Base-by-base conservation (phyloP, 768 basidiomycete genomes). In the Tephrocybe sp. region DNA sequence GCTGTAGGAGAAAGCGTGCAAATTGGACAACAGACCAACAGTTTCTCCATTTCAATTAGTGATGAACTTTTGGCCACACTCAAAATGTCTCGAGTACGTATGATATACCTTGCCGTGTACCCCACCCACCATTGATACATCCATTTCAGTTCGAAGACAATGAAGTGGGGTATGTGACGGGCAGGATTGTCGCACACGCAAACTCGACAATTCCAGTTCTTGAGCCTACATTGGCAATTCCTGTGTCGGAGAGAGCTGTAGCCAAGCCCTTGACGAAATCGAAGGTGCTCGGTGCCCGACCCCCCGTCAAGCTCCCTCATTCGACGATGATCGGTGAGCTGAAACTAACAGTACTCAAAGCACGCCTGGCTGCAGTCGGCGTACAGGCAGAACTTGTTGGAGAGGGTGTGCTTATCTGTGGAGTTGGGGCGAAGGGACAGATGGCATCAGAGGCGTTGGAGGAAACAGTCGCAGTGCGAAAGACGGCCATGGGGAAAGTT, bases 321-420 rank as follows among this genome's bases (percentile, higher is more conserved):
- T 95, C 96, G 0, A 90, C 95, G 6, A 96, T 98, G 86, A 97
- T 99, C 50, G 97, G 97, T 45, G 97, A 98, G 62, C 81, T 99
- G 36, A 94, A 97, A 65, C 75, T 99, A 24, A 94, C 93, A 0
- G 80, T 83, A 1, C 79, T 99, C 41, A 97, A 98, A 68, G 66
- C 85, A n/a, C 83, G 86, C 4, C 76, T 99, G 18, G 76, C 84
- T 4, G 68, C 82, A 1, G 71, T 92, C 2, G 86, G 87, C 9
- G 84, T 98, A 40, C 86, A 90, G 38, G 92, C 95, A 0, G 95
- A 98, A 67, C 85, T 98, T 50, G 86, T 94, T n/a, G 96, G 96
- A 20, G 96, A 98, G 71, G 97, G 97, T 73, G 89, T 96, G 8
- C 76, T 99, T 24, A 80, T 99, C 30, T 99, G 97, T 63, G 88